These are phyloP conservation scores for Citrus cavaleriei DNA, from an alignment of 345 rosid genomes.

Conservation along the genomic window DNA sequence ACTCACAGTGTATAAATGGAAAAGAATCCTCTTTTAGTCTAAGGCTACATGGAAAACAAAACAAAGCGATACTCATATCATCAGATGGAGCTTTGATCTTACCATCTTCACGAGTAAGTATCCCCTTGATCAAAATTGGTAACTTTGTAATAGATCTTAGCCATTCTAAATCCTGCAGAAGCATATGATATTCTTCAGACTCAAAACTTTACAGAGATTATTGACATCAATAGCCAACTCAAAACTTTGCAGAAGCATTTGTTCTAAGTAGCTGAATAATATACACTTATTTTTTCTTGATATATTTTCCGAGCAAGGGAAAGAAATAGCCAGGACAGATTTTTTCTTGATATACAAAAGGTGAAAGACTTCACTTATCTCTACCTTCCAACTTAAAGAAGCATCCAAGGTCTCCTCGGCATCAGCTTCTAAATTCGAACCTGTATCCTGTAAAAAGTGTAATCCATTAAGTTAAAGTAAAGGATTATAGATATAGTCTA, in stretches of 20 bases:
- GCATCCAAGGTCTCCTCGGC: slow-evolving; percentile 51
- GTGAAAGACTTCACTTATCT: background rate
- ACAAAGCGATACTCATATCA: background rate
- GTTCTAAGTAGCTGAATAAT: background rate
- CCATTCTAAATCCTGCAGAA: slow-evolving; percentile 72
- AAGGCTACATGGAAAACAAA: background rate
- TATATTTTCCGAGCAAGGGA: background rate
- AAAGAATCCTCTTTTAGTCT: too few species aligned
- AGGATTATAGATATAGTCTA: too few species aligned
- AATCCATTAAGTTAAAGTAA: background rate
- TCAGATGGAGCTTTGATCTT: slow-evolving; percentile 21
- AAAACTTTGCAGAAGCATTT: background rate
- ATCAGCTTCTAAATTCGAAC: slow-evolving; percentile 55
- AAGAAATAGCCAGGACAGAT: background rate
- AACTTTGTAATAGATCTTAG: slow-evolving; percentile 70
- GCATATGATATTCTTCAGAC: background rate
- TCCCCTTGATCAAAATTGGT: slow-evolving; percentile 73
- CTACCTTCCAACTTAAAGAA: slow-evolving; percentile 76
- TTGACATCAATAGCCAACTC: background rate
- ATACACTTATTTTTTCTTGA: background rate
- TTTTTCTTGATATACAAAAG: too few species aligned
- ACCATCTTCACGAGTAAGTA: slow-evolving; percentile 86
- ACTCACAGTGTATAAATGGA: too few species aligned
- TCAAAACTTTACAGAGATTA: background rate
- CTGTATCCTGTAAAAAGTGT: slow-evolving; percentile 39